phyloP scores from a whole-genome alignment of 345 rosid species.

The Murraya koenigii region DNA sequence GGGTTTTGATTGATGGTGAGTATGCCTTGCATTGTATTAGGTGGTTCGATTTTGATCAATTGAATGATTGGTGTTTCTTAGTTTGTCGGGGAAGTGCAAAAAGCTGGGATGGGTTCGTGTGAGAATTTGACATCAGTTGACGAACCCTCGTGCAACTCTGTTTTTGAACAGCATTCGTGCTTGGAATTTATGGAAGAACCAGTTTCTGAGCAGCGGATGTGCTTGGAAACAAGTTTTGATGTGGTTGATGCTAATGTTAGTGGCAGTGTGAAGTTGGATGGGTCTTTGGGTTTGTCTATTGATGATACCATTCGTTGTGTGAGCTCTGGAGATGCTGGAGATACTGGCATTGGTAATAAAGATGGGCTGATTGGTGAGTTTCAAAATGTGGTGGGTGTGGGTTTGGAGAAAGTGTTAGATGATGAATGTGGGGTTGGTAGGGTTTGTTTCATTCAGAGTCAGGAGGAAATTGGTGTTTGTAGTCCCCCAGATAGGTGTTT shows the following conservation, averaged over 20 bases:
- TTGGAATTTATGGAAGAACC: constrained; percentile 11
- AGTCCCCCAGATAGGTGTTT: not conserved
- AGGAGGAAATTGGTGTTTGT: constrained; percentile 9
- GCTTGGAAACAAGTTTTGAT: constrained; percentile 17
- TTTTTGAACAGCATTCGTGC: constrained; percentile 23
- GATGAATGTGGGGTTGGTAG: not conserved
- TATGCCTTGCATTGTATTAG: constrained; percentile 31
- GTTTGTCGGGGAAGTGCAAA: constrained; percentile 18
- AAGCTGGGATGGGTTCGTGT: constrained; percentile 30
- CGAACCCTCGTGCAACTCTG: constrained; percentile 19
- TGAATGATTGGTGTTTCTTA: constrained; percentile 6
- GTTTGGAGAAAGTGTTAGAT: constrained; percentile 1
- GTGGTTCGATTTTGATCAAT: not conserved
- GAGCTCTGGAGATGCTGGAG: constrained; percentile 7
- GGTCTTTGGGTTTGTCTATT: constrained; percentile 8
- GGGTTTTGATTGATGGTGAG: constrained; percentile 30
- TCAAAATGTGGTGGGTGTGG: constrained; percentile 10
- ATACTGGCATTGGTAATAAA: not conserved
- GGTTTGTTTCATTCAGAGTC: constrained; percentile 7
- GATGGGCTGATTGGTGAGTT: constrained; percentile 1
- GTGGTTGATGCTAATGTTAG: constrained; percentile 25
- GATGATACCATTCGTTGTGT: constrained; percentile 20
- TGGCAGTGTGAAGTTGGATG: constrained; percentile 20
- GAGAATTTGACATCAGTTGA: constrained; percentile 17
- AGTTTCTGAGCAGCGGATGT: constrained; percentile 13